Conservation (phyloP, 768 basidiomycete species). For the Collybiopsis luxurians region DNA sequence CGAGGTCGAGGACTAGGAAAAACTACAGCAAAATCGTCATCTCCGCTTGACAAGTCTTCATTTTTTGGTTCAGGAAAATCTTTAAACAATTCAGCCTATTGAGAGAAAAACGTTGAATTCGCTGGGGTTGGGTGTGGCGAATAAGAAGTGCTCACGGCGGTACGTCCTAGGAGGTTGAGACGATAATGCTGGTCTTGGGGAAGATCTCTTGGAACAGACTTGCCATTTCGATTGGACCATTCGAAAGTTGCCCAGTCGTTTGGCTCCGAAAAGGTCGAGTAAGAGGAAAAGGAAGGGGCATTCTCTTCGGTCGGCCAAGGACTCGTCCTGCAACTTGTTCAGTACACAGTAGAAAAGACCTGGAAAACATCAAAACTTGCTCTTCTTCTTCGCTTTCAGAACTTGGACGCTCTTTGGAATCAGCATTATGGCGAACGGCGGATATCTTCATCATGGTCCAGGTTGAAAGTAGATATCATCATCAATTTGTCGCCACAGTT, state of each 20-base stretch:
- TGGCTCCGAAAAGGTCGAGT: neutral
- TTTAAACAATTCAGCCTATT: neutral
- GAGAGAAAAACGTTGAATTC: neutral
- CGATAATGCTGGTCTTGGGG: conserved; percentile 1
- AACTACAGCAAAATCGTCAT: conserved; percentile 5
- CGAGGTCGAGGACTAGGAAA: neutral
- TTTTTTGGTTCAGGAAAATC: conserved; percentile 4
- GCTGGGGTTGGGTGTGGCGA: neutral
- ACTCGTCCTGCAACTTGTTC: neutral
- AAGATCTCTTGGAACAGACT: neutral
- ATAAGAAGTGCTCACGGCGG: conserved; percentile 1
- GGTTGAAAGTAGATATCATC: neutral
- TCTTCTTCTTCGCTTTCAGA: conserved; percentile 9
- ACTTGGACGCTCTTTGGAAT: neutral
- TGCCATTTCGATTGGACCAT: conserved; percentile 4
- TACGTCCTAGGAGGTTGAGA: conserved; percentile 2
- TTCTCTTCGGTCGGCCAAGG: conserved; percentile 5
- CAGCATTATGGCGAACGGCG: conserved; percentile 6
- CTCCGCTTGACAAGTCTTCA: conserved; percentile 7
- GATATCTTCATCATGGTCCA: conserved; percentile 8
- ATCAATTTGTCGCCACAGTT: too few relatives aligned
- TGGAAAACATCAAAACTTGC: neutral
- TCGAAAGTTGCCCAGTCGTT: conserved; percentile 1
- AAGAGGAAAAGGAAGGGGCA: neutral
- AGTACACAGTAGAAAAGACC: neutral